Conservation (phyloP, 1,284 basidiomycete species). For the Albatrellus sp. region DNA sequence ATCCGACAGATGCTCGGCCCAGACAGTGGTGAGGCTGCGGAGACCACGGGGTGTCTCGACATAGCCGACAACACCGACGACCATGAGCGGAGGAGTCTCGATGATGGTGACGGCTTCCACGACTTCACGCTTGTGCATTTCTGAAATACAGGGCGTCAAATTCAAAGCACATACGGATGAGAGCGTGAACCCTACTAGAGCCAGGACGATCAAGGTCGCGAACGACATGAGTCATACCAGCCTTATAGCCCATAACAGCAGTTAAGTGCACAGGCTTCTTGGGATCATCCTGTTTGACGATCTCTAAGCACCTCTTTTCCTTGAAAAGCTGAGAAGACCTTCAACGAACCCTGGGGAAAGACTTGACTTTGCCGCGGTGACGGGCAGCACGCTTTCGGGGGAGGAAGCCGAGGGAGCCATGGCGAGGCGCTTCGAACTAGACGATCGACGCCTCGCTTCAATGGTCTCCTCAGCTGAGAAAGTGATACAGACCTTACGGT, state of each 20-base stretch:
- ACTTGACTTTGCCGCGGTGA: conserved; percentile 96
- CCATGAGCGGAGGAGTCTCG: conserved; percentile 95
- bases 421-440: conserved; percentile 91
- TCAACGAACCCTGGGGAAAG: conserved; percentile 79
- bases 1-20: conserved; percentile 73
- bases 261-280: conserved; percentile 99
- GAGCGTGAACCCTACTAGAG: conserved; percentile 56
- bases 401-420: conserved; percentile 88
- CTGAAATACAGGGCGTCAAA: conserved; percentile 26
- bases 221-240: conserved; percentile 99
- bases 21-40: conserved; percentile 76
- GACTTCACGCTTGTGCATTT: conserved; percentile 99
- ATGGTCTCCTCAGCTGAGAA: conserved; percentile 9
- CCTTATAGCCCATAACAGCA: conserved; percentile 99
- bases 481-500: conserved; percentile 26
- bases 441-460: conserved; percentile 15
- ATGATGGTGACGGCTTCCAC: conserved; percentile 96
- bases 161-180: background rate
- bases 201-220: conserved; percentile 99
- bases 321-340: background rate
- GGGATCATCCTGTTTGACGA: conserved; percentile 76
- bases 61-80: conserved; percentile 98
- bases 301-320: conserved; percentile 4
- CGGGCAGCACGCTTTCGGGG: conserved; percentile 92
- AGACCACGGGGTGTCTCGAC: conserved; percentile 99